Evolutionary conservation across 345 rosid species (phyloP).

Genomic region (Eucalyptus decipiens): DNA sequence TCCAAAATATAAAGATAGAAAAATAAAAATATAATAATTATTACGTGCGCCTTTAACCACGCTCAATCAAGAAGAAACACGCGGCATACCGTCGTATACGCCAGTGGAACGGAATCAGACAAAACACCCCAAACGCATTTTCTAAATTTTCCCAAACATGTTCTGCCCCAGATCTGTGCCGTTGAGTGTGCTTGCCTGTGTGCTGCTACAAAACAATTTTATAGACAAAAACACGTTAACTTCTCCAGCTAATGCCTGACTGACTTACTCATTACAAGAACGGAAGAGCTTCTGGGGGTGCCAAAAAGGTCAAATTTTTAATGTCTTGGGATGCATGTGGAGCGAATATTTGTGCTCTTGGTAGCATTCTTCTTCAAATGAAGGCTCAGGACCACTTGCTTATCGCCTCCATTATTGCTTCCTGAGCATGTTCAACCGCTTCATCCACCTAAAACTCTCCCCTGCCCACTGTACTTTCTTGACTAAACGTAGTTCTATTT

Average conservation of each 20-base stretch:
- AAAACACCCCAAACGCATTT: not conserved
- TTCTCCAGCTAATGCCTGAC: not conserved
- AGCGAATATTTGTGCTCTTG: not conserved
- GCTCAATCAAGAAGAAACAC: not conserved
- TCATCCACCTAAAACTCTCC: not conserved
- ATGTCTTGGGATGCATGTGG: not conserved
- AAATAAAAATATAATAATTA: too few relatives aligned
- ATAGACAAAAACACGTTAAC: not conserved
- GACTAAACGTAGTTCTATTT: accelerated
- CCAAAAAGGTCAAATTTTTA: not conserved
- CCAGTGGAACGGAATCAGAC: not conserved
- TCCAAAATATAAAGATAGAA: too few relatives aligned
- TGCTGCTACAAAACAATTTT: not conserved
- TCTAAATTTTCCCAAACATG: not conserved
- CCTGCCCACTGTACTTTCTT: not conserved
- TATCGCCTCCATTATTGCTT: not conserved
- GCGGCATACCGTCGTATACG: not conserved
- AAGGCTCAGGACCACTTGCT: not conserved
- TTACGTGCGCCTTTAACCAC: not conserved
- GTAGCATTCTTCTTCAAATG: not conserved
- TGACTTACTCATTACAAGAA: not conserved
- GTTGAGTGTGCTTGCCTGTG: not conserved
- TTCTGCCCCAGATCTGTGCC: not conserved
- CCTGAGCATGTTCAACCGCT: not conserved
- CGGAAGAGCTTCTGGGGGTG: not conserved